A percentile compares a stretch with the other conserved stretches of the same genome.
phyloP scores from a whole-genome alignment of 2,329 filamentous ascomycete species.

The Colletotrichum echinochloae region DNA sequence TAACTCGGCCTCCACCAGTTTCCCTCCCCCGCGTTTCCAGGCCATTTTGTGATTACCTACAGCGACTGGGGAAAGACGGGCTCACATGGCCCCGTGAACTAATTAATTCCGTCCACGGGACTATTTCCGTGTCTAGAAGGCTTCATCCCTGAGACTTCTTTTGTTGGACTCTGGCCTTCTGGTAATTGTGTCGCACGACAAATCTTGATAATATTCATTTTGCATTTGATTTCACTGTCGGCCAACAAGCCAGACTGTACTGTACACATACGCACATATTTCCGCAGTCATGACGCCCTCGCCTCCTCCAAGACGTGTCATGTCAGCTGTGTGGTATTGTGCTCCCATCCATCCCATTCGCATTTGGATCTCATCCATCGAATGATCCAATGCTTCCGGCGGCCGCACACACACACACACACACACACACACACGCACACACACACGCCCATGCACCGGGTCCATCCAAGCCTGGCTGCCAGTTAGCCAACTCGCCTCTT shows the following conservation, averaged over 20 bases:
- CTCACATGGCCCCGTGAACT: constrained; percentile 23
- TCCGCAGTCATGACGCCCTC: neutral
- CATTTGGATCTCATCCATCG: neutral
- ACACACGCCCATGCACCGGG: neutral
- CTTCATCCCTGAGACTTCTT: neutral
- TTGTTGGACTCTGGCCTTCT: neutral
- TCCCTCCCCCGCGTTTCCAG: constrained; percentile 35
- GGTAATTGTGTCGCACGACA: neutral
- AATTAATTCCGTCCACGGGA: constrained; percentile 38
- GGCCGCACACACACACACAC: neutral
- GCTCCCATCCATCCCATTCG: constrained; percentile 15
- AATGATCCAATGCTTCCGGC: neutral
- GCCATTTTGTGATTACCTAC: constrained; percentile 26
- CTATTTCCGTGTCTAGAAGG: constrained; percentile 12
- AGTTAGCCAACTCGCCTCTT: constrained; percentile 8
- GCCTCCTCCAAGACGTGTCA: neutral
- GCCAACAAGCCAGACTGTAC: neutral
- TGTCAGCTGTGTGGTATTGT: constrained; percentile 21
- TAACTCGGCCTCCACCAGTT: constrained; percentile 38
- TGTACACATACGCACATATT: neutral
- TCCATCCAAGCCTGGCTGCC: constrained; percentile 21
- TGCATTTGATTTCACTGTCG: neutral
- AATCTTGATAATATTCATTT: neutral
- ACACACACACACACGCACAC: neutral
- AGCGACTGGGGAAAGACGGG: constrained; percentile 10